These are phyloP conservation scores for Claviceps monticola DNA, from an alignment of 2,329 filamentous ascomycete species.

Conservation along the genomic window DNA sequence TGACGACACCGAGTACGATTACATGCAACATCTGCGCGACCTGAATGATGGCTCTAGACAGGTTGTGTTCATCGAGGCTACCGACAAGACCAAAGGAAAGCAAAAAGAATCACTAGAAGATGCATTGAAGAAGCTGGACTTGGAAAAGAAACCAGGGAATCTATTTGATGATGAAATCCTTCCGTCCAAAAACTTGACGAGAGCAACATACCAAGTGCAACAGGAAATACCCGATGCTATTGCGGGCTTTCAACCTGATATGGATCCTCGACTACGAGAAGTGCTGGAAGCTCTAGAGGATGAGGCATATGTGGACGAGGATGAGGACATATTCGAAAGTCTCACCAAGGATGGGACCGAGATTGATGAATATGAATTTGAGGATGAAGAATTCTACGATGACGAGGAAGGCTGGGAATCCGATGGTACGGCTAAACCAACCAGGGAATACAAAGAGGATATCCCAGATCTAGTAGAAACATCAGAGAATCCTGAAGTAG, in stretches of 20 bases:
- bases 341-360: constrained; percentile 58
- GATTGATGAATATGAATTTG: constrained; percentile 68
- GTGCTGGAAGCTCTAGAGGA: constrained; percentile 89
- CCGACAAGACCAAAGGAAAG: constrained; percentile 56
- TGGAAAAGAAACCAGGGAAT: constrained; percentile 39
- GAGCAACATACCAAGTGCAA: constrained; percentile 76
- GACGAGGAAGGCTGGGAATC: constrained; percentile 86
- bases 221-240: constrained; percentile 87
- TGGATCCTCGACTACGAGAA: constrained; percentile 87
- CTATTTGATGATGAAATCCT: constrained; percentile 62
- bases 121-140: constrained; percentile 51
- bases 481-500: constrained; percentile 40
- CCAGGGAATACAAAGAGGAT: constrained; percentile 38
- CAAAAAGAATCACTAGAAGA: constrained; percentile 72
- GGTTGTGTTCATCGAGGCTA: constrained; percentile 71
- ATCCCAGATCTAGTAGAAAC: constrained; percentile 35
- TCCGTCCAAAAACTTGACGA: constrained; percentile 65
- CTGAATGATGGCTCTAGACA: constrained; percentile 57
- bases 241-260: constrained; percentile 89
- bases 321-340: constrained; percentile 73
- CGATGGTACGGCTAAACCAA: constrained; percentile 77
- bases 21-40: constrained; percentile 97
- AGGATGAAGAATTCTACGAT: constrained; percentile 46
- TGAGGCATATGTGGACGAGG: constrained; percentile 82
- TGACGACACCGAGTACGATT: constrained; percentile 93